Conservation (phyloP, 208 protist genomes). For the Leishmania gerbilli region DNA sequence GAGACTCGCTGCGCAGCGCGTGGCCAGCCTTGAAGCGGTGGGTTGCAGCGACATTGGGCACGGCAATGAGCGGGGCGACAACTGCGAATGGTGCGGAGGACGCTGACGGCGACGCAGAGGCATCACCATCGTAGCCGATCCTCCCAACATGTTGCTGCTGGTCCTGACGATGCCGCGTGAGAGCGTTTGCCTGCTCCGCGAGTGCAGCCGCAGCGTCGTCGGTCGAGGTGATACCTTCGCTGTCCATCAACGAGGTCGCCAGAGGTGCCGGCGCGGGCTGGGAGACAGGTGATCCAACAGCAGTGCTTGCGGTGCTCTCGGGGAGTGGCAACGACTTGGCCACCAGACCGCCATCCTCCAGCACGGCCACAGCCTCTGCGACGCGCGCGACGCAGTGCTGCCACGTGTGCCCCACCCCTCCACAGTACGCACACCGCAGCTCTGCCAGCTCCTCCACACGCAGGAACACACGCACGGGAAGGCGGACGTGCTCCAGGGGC, state of each 20-base stretch:
- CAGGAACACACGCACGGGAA: slow-evolving; percentile 27
- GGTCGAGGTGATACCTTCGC: slow-evolving; percentile 12
- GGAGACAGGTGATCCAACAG: no score
- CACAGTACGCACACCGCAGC: slow-evolving; percentile 35
- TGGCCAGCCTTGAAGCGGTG: slow-evolving; percentile 41
- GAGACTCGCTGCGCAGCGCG: slow-evolving; percentile 39
- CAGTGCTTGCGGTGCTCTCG: background rate
- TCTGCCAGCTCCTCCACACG: slow-evolving; percentile 39
- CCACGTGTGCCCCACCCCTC: slow-evolving; percentile 36
- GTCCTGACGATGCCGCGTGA: slow-evolving; percentile 2
- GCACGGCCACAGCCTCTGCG: slow-evolving; percentile 4
- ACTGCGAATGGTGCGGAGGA: background rate
- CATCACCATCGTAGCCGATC: background rate
- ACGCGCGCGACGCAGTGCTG: slow-evolving; percentile 28
- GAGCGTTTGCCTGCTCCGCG: slow-evolving; percentile 4
- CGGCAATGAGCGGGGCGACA: slow-evolving; percentile 29
- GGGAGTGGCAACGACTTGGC: background rate
- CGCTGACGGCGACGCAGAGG: background rate
- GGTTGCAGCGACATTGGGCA: slow-evolving; percentile 59
- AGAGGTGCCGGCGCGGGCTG: no score
- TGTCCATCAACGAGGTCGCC: slow-evolving; percentile 15
- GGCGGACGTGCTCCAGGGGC: background rate
- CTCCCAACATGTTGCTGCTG: slow-evolving; percentile 1
- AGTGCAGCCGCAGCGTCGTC: slow-evolving; percentile 29
- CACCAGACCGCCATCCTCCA: slow-evolving; percentile 1